phyloP scores from a whole-genome alignment of 2,329 filamentous ascomycete genomes.

The Dactylella cylindrospora region DNA sequence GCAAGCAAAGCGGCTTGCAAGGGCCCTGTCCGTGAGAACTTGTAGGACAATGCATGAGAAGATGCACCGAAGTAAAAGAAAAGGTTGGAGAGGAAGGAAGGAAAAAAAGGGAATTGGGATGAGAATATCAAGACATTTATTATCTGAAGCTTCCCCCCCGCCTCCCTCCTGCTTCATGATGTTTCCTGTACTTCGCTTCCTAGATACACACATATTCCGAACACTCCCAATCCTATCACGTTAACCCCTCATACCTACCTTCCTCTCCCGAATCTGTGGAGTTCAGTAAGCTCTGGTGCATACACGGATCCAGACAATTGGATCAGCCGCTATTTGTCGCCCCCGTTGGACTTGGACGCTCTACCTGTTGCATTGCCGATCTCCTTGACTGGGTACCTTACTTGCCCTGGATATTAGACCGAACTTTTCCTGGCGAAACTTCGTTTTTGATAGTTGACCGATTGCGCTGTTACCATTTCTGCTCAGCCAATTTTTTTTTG shows the following conservation, averaged over 20 bases:
- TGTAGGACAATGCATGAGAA: slow-evolving; percentile 26
- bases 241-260: slow-evolving; percentile 11
- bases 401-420: slow-evolving; percentile 8
- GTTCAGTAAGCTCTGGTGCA: slow-evolving; percentile 31
- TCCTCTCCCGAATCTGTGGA: slow-evolving; percentile 26
- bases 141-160: slow-evolving; percentile 42
- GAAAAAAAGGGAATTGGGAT: too few relatives aligned
- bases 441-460: too few relatives aligned
- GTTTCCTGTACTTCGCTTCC: slow-evolving; percentile 26
- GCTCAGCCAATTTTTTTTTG: slow-evolving; percentile 6
- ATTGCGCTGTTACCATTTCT: slow-evolving; percentile 14
- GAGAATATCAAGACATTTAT: slow-evolving; percentile 42
- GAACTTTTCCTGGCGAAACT: slow-evolving; percentile 2
- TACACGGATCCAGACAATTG: slow-evolving; percentile 33
- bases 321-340: slow-evolving; percentile 34
- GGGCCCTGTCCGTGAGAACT: slow-evolving; percentile 40
- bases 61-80: slow-evolving; percentile 41
- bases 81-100: slow-evolving; percentile 23
- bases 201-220: slow-evolving; percentile 15
- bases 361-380: slow-evolving; percentile 23
- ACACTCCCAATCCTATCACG: slow-evolving; percentile 24
- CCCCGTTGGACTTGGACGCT: slow-evolving; percentile 20
- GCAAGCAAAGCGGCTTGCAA: slow-evolving; percentile 40
- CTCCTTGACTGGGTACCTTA: slow-evolving; percentile 21
- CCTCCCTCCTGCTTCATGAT: slow-evolving; percentile 28